Base-by-base conservation (phyloP, 2,329 filamentous ascomycete species). In the Aspergillus chevalieri region DNA sequence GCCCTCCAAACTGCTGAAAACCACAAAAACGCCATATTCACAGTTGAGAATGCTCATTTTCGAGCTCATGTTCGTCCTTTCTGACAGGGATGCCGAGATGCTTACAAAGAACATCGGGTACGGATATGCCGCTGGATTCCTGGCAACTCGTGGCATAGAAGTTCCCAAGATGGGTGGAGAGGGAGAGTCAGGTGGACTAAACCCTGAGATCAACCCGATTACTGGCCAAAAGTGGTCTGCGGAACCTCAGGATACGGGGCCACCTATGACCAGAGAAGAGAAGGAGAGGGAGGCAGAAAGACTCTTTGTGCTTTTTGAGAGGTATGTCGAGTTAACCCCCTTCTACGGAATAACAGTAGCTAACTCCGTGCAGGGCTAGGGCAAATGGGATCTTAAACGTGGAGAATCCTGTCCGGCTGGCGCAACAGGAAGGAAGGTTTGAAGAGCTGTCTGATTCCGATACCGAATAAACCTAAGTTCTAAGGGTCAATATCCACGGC, bases 21-120 rank as follows among this genome's bases (percentile, higher is more conserved):
- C 93, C 38, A 89, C 87, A 2, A 88, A 84, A 4, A 88, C 87
- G 12, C 80, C 90, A 0, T 80, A 87, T 0, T 82, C 88, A 0
- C 83, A 84, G 36, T 74, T 95, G 3, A 82, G 89, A 15, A 83
- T 87, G 43, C 81, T 82, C 15, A 85, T 95, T 47, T 87, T 87
- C 0, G 78, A 85, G 26, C 76, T 98, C 21, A 80, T 96, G 53
- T 98, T 94, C 65, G 87, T 94, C 56, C 77, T 97, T 24, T 95
- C 90, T 0, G 86, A 85, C 55, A 87, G 84, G 59, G 84, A 96
- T 59, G 81, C 91, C 0, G 80, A 79, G 14, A 86, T 78, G 26
- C 93, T 96, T 62, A 87, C 97, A 0, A 79, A 87, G 46, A 96
- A 96, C 58, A 88, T 98, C 10, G 93, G 93, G 0, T 98, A 95